phyloP scores from a whole-genome alignment of 2,329 filamentous ascomycete species.

The Cladorrhinum sp. region DNA sequence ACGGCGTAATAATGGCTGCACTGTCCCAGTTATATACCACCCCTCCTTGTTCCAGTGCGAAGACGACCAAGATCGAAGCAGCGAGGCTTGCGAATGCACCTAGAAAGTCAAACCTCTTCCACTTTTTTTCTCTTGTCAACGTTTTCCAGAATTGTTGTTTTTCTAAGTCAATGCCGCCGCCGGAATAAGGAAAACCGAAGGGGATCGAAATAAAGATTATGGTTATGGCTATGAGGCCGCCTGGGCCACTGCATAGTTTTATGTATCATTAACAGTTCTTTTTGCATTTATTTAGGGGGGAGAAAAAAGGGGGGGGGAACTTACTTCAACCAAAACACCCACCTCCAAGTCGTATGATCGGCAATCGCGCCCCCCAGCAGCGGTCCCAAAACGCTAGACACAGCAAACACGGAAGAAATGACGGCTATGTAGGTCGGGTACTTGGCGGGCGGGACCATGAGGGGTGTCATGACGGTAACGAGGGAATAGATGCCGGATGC shows the following conservation, averaged over 20 bases:
- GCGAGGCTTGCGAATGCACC: slow-evolving; percentile 37
- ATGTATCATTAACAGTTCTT: neutral
- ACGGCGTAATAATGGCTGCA: slow-evolving; percentile 35
- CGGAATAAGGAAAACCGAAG: slow-evolving; percentile 29
- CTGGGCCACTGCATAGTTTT: slow-evolving; percentile 30
- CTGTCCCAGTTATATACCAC: slow-evolving; percentile 42
- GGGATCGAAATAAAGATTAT: slow-evolving; percentile 30
- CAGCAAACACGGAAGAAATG: slow-evolving; percentile 39
- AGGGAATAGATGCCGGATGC: slow-evolving; percentile 47
- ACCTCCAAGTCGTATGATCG: slow-evolving; percentile 41
- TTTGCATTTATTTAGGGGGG: slow-evolving; percentile 3
- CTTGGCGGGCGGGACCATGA: slow-evolving; percentile 36
- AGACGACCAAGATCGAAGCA: slow-evolving; percentile 43
- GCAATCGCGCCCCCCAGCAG: slow-evolving; percentile 43
- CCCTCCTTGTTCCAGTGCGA: slow-evolving; percentile 45
- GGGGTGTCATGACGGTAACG: slow-evolving; percentile 35
- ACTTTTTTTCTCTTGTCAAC: slow-evolving; percentile 20
- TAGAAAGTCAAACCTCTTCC: slow-evolving; percentile 31
- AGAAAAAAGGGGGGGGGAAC: slow-evolving; percentile 13
- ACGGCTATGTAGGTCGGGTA: slow-evolving; percentile 34
- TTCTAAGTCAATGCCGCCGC: slow-evolving; percentile 5
- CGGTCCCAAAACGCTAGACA: slow-evolving; percentile 42
- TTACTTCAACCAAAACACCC: slow-evolving; percentile 48
- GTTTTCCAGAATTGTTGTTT: slow-evolving; percentile 22
- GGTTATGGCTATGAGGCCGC: slow-evolving; percentile 28